Evolutionary conservation across 441 rosid genomes (phyloP), one percentile per base, ranked within the genome.

Genomic region (Pelargonium myrrhifolium): DNA sequence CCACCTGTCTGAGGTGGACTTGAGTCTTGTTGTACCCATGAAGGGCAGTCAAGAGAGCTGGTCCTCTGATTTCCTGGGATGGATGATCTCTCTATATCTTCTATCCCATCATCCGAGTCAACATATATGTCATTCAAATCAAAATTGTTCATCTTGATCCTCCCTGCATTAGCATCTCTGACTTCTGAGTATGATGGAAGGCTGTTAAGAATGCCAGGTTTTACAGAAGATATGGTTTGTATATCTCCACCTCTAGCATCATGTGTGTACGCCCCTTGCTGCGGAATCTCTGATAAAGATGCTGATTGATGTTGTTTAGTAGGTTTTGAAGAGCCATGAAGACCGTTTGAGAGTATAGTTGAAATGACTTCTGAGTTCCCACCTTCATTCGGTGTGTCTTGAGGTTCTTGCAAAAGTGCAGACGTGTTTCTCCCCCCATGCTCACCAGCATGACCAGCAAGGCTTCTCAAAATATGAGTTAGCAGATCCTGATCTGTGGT

Each of bases 1-100:
- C 96, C 78, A 75, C 97, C 88, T 56, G 87, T 88, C 79, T 85
- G 99, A 39, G 91, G 97, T 68, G 99, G 99, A 78, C 98, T 94
- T 45, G 98, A 89, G 69, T 84, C 88, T 59, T 80, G 91, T 68
- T 75, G 96, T 59, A 85, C 71, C 95, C 93, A 92, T 11, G 89
- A 82, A 69, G 93, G 92, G 75, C 87, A 89, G 78, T 88, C 97
- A 73, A 83, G 84, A 63, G 93, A 85, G 73, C 86, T 79, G 59
- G 86, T 80, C 42, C 83, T 86, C 67, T 76, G 78, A 80, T 85
- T 94, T 64, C 76, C 73, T 64, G 83, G 86, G 74, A 74, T 80
- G 42, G 90, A 86, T 2, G 86, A 89, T 74, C 92, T 85, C 68
- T 88, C 97, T 64, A 79, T 24, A 70, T 92, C 88, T 67, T 87